Evolutionary conservation across 2,329 filamentous ascomycete genomes (phyloP), one percentile per base, ranked within the genome.

Genomic region (Conoideocrella luteorostrata): DNA sequence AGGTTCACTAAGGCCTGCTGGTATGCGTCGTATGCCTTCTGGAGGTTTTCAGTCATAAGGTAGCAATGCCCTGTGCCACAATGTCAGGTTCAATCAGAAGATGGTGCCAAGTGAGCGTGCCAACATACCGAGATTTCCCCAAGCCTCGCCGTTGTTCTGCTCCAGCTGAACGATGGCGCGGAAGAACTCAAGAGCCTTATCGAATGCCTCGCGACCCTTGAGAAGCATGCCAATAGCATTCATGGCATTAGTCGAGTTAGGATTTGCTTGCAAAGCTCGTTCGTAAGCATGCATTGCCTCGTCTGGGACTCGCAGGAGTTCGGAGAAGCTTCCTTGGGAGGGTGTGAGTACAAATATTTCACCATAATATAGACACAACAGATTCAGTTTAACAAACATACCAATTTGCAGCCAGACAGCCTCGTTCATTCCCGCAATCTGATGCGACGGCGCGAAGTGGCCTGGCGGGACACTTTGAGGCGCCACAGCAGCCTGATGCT

Each of bases 21-120:
- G 62, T 98, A 98, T 1, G 93, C 90, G 24, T 88, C 87, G 59
- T 98, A 98, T 1, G 93, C 93, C 60, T 97, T 89, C 66, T 97
- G 93, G 26, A 97, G 69, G 58, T 96, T 91, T 59, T 98, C 93
- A 79, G 95, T 95, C 93, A 98, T 98, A 21, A 98, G 74, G 62
- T 91, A 95, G 68, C 93, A 97, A 64, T 97, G 93, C n/a, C 93
- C 88, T 91, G 54, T 55, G 43, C 48, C 38, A 43, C 42, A 23
- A 40, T 41, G 28, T 48, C 33, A 40, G n/a, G 17, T 22, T 18
- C 24, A 26, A 18, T 15, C 17, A 24, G 30, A 5, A 11, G 22
- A 12, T 21, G 39, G 11, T 44, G 62, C 13, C 26, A n/a, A 9
- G 7, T 15, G 75, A 11, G 9, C 39, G 13, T n/a, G n/a, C 30